Percentiles rank a stretch among this genome's conserved stretches.
These are phyloP conservation scores for Eucalyptus microcorys DNA, from an alignment of 345 rosid species.

Conservation along the genomic window DNA sequence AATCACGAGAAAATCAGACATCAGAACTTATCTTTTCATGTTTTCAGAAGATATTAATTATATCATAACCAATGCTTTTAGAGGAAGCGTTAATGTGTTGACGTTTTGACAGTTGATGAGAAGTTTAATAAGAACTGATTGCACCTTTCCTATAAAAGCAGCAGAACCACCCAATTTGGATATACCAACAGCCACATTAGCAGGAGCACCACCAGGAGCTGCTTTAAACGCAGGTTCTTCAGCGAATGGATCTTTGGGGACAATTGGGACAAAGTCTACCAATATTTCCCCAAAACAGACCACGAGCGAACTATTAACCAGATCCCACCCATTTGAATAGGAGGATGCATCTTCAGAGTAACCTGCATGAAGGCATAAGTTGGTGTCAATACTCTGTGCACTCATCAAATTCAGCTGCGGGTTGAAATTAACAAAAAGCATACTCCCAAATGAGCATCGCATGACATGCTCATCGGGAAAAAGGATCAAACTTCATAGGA, in stretches of 20 bases:
- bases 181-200: constrained; percentile 90
- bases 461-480: no score
- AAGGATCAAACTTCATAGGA: no score
- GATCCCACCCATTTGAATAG: not conserved
- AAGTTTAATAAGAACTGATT: not conserved
- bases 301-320: constrained; percentile 20
- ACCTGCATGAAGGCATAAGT: not conserved
- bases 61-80: not conserved
- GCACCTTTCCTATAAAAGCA: constrained; percentile 91
- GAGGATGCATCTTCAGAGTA: constrained; percentile 12
- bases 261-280: constrained; percentile 92
- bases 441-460: no score
- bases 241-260: constrained; percentile 70
- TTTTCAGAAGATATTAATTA: not conserved
- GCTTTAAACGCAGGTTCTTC: constrained; percentile 91
- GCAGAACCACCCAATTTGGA: constrained; percentile 87
- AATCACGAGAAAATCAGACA: not conserved
- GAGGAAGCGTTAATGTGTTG: not conserved
- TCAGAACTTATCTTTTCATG: not conserved
- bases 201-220: constrained; percentile 98
- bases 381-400: not conserved
- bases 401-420: not conserved
- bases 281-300: constrained; percentile 91
- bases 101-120: not conserved
- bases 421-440: not conserved